Conservation (phyloP, 768 basidiomycete genomes). For the Boletus patriciae region DNA sequence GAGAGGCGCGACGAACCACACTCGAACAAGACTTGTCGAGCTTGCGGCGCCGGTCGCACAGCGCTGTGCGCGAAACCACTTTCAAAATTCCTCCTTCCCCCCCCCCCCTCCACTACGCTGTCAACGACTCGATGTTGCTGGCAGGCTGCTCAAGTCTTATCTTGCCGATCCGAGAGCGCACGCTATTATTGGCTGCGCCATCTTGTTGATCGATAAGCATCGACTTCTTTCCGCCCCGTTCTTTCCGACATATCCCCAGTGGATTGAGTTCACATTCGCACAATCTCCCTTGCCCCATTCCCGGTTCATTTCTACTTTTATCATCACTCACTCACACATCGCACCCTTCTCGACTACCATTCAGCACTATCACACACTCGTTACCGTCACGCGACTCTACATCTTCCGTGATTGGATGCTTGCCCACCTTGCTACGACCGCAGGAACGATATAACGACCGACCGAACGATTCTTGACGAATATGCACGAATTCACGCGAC, state of each 20-base stretch:
- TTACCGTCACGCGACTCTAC: constrained; percentile 20
- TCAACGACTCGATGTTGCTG: constrained; percentile 41
- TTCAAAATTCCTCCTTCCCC: constrained; percentile 23
- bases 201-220: constrained; percentile 49
- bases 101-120: constrained; percentile 20
- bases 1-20: constrained; percentile 19
- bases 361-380: constrained; percentile 14
- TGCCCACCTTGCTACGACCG: constrained; percentile 32
- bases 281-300: constrained; percentile 26
- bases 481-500: constrained; percentile 32
- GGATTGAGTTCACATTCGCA: constrained; percentile 30
- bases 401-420: constrained; percentile 16
- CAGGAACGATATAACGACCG: constrained; percentile 35
- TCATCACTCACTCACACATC: constrained; percentile 22
- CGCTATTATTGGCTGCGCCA: constrained; percentile 31
- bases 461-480: constrained; percentile 41
- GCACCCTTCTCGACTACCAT: constrained; percentile 25
- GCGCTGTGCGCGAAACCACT: constrained; percentile 32
- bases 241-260: constrained; percentile 23
- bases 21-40: constrained; percentile 28
- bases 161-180: constrained; percentile 36
- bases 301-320: constrained; percentile 15
- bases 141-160: constrained; percentile 33
- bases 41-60: constrained; percentile 34
- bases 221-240: constrained; percentile 32